Conservation (phyloP, 75 land plant species). For the Cunninghamia lanceolata region DNA sequence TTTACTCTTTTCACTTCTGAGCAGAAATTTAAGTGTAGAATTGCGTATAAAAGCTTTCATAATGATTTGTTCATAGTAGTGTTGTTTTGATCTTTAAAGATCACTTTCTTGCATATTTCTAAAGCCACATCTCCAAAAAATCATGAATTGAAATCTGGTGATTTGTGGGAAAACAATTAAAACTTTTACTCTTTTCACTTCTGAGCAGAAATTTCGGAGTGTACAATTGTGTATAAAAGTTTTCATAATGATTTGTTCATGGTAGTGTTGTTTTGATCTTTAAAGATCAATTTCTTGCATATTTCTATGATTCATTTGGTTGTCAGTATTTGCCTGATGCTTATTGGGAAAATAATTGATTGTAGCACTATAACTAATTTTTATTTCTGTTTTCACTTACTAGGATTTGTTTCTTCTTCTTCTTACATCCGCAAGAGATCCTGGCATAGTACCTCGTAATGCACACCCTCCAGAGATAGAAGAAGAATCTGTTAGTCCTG, state of each 20-base stretch:
- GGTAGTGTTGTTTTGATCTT: not conserved
- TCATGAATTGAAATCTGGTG: not conserved
- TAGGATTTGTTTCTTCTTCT: slow-evolving; percentile 44
- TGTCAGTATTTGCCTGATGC: not conserved
- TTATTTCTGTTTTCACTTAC: not conserved
- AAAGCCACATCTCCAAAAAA: not conserved
- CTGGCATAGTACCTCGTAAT: slow-evolving; percentile 74
- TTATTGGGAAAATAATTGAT: not conserved
- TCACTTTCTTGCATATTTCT: not conserved
- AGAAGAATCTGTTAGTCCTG: slow-evolving; percentile 20
- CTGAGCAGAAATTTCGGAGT: not conserved
- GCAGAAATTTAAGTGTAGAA: not conserved
- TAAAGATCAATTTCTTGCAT: not conserved
- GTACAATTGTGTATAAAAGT: not conserved
- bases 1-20: not conserved
- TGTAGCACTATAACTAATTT: not conserved
- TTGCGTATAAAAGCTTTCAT: not conserved
- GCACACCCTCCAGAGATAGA: slow-evolving; percentile 49
- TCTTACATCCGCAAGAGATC: slow-evolving; percentile 70
- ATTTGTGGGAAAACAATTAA: not conserved
- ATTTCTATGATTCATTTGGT: not conserved
- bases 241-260: not conserved
- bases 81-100: not conserved
- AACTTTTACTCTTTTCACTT: not conserved
- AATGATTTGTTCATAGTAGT: not conserved